Base-by-base conservation (phyloP, 164 flowering plant species). In the Dillenia turbinata region DNA sequence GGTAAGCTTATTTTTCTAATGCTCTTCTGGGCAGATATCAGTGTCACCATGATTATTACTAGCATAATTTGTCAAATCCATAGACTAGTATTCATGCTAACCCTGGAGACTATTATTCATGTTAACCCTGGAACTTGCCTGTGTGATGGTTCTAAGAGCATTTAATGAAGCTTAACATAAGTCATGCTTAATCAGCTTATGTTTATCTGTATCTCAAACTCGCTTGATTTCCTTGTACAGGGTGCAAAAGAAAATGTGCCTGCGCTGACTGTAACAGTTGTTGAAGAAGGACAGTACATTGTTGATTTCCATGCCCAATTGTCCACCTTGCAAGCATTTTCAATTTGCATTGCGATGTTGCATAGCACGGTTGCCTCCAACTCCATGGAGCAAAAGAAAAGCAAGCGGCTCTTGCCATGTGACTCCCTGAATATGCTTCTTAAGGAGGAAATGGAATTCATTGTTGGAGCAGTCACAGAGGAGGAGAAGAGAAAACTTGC, bases 271-370 rank as follows among this genome's bases (percentile, higher is more conserved):
- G 77, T 94, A 63, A 74, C 63, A 47, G 16, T 47, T 5, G 61
- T 73, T 12, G 75, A 73, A 54, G 85, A 82, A 52, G 92, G 92
- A 47, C 75, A 76, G 14, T 94, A 87, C 69, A 69, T 79, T 9
- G 83, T 91, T 54, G 87, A 87, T 75, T 94, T 91, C 71, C 97
- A 94, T 71, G 96, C 95, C 43, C 84, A 73, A 67, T 61, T 94
- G 49, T 89, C 96, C 14, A 60, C 85, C n/a, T 63, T 94, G 62
- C 97, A 94, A 69, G 97, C 97, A 58, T 88, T 94, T 73, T 84
- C 94, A 61, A 83, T 86, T 13, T 87, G 90, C 64, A 81, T 94
- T 66, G 89, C 97, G 12, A 69, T 86, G 55, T 70, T 91, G 68
- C 96, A 91, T 69, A 69, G 80, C 53, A 62, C 79, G 22, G 91